phyloP scores from a whole-genome alignment of 2,329 filamentous ascomycete genomes.

The Trichoderma koningiopsis region DNA sequence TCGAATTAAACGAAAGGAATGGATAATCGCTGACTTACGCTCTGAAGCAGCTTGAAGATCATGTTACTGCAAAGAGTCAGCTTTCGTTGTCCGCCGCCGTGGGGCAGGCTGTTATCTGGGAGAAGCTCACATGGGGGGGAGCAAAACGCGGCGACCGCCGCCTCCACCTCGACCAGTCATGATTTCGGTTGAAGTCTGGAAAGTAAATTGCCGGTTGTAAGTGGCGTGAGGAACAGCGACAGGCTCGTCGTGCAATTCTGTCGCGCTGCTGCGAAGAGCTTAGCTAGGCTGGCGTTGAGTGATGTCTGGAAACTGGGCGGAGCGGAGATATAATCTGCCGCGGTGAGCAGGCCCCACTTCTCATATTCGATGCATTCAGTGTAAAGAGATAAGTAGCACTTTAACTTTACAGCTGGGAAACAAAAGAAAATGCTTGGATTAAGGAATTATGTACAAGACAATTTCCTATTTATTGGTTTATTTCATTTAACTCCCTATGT shows the following conservation, averaged over 20 bases:
- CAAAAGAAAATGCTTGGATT: not conserved
- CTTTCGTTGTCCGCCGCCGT: constrained; percentile 17
- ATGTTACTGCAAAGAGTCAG: constrained; percentile 46
- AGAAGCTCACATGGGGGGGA: constrained; percentile 55
- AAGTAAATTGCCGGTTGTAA: not conserved
- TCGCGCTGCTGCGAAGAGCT: constrained; percentile 14
- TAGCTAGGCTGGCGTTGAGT: constrained; percentile 12
- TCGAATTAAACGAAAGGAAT: not conserved
- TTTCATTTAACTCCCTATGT: not conserved
- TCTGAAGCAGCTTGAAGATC: constrained; percentile 76
- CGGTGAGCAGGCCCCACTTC: not conserved
- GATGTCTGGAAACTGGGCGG: constrained; percentile 10
- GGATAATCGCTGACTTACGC: constrained; percentile 38
- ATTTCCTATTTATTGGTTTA: not conserved
- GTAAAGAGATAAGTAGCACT: not conserved
- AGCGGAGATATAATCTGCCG: constrained; percentile 13
- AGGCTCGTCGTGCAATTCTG: not conserved
- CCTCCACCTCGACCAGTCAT: constrained; percentile 64
- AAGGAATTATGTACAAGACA: not conserved
- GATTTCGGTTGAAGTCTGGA: constrained; percentile 2
- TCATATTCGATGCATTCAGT: not conserved
- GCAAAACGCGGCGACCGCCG: constrained; percentile 61
- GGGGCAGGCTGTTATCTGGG: constrained; percentile 4
- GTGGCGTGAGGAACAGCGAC: not conserved
- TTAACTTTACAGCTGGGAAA: not conserved